These are phyloP conservation scores for Penicillium sp. DNA, from an alignment of 2,329 filamentous ascomycete genomes.

Conservation along the genomic window DNA sequence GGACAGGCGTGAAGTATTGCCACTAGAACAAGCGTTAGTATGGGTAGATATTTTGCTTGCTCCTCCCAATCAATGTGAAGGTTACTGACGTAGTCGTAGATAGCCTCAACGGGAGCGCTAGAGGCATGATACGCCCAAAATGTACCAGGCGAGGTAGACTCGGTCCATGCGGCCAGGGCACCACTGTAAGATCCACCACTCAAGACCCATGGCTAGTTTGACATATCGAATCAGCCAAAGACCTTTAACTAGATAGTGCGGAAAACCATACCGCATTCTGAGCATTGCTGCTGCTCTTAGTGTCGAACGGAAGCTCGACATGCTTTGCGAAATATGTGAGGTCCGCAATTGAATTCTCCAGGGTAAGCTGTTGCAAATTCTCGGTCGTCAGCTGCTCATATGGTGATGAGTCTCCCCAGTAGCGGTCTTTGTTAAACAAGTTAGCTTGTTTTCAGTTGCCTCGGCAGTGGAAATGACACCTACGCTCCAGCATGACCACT, in stretches of 20 bases:
- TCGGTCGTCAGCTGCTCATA: constrained; percentile 53
- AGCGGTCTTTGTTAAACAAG: constrained; percentile 48
- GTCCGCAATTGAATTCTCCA: constrained; percentile 57
- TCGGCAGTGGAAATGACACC: constrained; percentile 12
- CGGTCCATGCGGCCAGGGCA: constrained; percentile 58
- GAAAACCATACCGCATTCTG: constrained; percentile 43
- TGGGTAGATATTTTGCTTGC: not conserved
- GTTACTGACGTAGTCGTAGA: constrained; percentile 51
- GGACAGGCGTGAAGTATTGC: constrained; percentile 60
- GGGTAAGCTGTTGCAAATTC: constrained; percentile 57
- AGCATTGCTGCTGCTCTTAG: constrained; percentile 51
- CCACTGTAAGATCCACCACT: constrained; percentile 60
- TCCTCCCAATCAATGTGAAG: not conserved
- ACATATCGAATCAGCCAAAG: not conserved
- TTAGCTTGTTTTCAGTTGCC: not conserved
- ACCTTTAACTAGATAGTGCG: not conserved
- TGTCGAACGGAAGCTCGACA: constrained; percentile 57
- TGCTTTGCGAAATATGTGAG: constrained; percentile 57
- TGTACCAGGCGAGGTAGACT: constrained; percentile 54
- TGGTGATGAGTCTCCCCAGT: constrained; percentile 60
- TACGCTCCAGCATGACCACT: constrained; percentile 58
- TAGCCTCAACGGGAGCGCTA: constrained; percentile 57
- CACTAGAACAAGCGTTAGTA: constrained; percentile 37
- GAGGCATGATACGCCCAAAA: constrained; percentile 63
- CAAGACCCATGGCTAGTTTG: constrained; percentile 55